A percentile compares a stretch with the other conserved stretches of the same genome.
Conservation (phyloP, 257 asterid genomes). For the Parsonsia alboflavescens region DNA sequence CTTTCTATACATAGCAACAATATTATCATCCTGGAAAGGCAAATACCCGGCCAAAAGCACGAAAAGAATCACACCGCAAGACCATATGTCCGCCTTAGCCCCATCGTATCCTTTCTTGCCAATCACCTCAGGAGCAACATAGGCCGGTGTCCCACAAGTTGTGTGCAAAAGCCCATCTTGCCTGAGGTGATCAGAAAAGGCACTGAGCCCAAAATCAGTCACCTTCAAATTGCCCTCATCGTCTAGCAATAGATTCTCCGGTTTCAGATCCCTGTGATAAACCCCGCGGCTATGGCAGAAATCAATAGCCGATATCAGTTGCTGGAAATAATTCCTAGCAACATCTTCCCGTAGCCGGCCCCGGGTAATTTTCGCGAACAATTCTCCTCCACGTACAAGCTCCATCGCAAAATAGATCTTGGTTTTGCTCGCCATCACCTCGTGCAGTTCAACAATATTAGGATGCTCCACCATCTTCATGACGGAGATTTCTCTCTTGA, state of each 20-base stretch:
- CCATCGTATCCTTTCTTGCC: conserved; percentile 55
- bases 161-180: conserved; percentile 51
- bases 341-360: conserved; percentile 47
- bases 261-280: conserved; percentile 49
- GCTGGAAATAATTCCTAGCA: conserved; percentile 49
- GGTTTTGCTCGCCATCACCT: conserved; percentile 54
- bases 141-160: conserved; percentile 51
- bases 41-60: conserved; percentile 46
- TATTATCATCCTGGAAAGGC: conserved; percentile 48
- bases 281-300: conserved; percentile 58
- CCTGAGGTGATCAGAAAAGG: conserved; percentile 36
- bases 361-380: conserved; percentile 37
- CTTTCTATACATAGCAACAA: conserved; percentile 40
- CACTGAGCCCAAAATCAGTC: conserved; percentile 50
- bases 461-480: conserved; percentile 60
- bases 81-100: conserved; percentile 53
- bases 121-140: conserved; percentile 54
- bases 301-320: conserved; percentile 46
- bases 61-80: conserved; percentile 47
- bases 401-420: conserved; percentile 57
- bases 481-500: conserved; percentile 47
- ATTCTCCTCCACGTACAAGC: conserved; percentile 47
- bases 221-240: conserved; percentile 48
- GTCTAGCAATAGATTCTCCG: conserved; percentile 41
- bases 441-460: conserved; percentile 48